These are phyloP conservation scores for Lichtheimia corymbifera DNA, from an alignment of 371 early-diverging fungal species.

Conservation along the genomic window DNA sequence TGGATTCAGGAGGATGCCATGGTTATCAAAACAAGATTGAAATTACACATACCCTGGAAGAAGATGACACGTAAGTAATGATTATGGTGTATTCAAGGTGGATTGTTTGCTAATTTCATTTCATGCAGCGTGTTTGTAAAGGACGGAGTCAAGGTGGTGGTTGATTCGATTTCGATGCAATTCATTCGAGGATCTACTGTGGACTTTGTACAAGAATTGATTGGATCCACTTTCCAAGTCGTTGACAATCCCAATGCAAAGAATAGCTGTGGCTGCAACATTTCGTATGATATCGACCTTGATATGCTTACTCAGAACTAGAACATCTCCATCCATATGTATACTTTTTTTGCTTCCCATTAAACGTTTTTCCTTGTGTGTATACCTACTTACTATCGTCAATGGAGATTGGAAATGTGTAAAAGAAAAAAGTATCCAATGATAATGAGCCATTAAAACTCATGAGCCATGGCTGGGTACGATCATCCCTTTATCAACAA, in stretches of 20 bases:
- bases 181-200: constrained; percentile 86
- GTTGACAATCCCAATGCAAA: constrained; percentile 89
- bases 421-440: no score
- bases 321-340: constrained; percentile 2
- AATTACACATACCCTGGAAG: constrained; percentile 67
- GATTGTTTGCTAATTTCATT: constrained; percentile 7
- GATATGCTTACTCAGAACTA: constrained; percentile 46
- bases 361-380: not conserved
- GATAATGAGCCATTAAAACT: no score
- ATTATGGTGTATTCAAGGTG: not conserved
- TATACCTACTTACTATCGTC: not conserved
- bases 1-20: constrained; percentile 96
- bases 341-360: not conserved
- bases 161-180: constrained; percentile 82
- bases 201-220: constrained; percentile 90
- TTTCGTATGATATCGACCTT: constrained; percentile 55
- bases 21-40: constrained; percentile 94
- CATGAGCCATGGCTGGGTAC: no score
- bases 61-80: constrained; percentile 72
- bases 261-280: constrained; percentile 91
- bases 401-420: no score
- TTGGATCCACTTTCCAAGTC: constrained; percentile 92
- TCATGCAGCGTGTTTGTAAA: constrained; percentile 74
- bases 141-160: constrained; percentile 79
- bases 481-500: no score